These are phyloP conservation scores for Prillingera fragicola DNA, from an alignment of 1,284 basidiomycete genomes.

Conservation along the genomic window DNA sequence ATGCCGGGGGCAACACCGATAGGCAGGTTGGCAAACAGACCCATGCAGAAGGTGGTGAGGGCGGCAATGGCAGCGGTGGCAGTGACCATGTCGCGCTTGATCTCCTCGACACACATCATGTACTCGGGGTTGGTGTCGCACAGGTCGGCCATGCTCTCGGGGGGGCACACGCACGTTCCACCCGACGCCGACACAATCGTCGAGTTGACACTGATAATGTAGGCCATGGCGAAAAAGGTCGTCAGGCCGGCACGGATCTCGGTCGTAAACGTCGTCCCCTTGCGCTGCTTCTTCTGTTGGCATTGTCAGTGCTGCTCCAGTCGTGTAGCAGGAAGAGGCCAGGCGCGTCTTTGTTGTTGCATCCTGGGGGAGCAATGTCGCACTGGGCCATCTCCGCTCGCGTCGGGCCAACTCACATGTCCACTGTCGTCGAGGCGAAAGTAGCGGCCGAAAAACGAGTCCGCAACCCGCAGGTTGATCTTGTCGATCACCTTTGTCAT, in stretches of 20 bases:
- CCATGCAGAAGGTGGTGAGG: conserved; percentile 74
- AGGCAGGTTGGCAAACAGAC: conserved; percentile 74
- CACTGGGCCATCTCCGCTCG: too few relatives aligned
- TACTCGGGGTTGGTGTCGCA: conserved; percentile 58
- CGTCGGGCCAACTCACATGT: conserved; percentile 48
- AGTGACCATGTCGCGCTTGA: conserved; percentile 58
- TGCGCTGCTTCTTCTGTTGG: conserved; percentile 60
- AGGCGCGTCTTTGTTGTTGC: too few relatives aligned
- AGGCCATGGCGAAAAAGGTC: conserved; percentile 62
- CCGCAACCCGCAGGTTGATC: conserved; percentile 55
- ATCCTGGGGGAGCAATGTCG: too few relatives aligned
- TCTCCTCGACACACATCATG: conserved; percentile 60
- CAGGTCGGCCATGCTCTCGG: conserved; percentile 38
- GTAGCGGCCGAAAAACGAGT: conserved; percentile 67
- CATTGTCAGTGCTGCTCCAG: too few relatives aligned
- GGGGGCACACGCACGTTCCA: conserved; percentile 70
- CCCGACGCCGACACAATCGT: conserved; percentile 69
- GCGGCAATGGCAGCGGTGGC: conserved; percentile 69
- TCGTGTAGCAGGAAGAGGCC: too few relatives aligned
- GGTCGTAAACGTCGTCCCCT: conserved; percentile 71
- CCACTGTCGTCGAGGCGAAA: conserved; percentile 80
- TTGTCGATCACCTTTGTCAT: too few relatives aligned
- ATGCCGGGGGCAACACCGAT: conserved; percentile 65
- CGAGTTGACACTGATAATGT: conserved; percentile 45
- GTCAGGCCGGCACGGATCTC: conserved; percentile 75